Percentiles rank a stretch among this genome's conserved stretches.
Conservation (phyloP, 2,329 filamentous ascomycete species). For the Colletotrichum abscissum region DNA sequence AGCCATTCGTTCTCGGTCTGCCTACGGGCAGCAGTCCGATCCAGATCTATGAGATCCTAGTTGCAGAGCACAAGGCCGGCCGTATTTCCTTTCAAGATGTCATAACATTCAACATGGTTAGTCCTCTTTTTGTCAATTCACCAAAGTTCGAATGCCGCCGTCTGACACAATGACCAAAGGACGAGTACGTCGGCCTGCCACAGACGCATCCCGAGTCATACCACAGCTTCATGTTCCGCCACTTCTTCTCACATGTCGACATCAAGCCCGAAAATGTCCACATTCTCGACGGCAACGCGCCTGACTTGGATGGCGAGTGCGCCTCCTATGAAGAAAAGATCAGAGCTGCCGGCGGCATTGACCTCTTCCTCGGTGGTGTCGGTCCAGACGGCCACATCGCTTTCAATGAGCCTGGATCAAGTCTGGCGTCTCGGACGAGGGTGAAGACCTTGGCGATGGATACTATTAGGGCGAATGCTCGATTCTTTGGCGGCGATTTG, state of each 20-base stretch:
- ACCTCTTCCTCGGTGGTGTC: constrained; percentile 81
- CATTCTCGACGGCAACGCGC: constrained; percentile 79
- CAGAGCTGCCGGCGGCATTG: constrained; percentile 75
- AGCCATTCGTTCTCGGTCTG: constrained; percentile 39
- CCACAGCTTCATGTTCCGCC: constrained; percentile 85
- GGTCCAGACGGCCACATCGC: constrained; percentile 84
- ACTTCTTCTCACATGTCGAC: constrained; percentile 82
- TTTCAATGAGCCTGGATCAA: constrained; percentile 84
- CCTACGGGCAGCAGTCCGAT: constrained; percentile 40
- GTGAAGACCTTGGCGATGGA: constrained; percentile 85
- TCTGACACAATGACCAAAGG: constrained; percentile 50
- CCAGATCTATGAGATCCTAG: constrained; percentile 63
- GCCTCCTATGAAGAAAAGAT: constrained; percentile 80
- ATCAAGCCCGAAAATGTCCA: constrained; percentile 76
- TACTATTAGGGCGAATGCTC: constrained; percentile 79
- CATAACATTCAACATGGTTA: constrained; percentile 80
- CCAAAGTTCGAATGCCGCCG: background rate
- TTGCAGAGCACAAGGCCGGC: constrained; percentile 69
- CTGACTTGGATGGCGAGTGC: constrained; percentile 76
- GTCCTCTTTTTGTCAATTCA: background rate
- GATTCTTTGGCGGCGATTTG: constrained; percentile 58
- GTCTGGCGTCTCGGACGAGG: constrained; percentile 74
- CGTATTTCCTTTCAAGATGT: constrained; percentile 66
- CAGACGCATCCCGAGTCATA: constrained; percentile 82
- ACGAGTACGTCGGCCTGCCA: constrained; percentile 81